Evolutionary conservation across 1,139 yeast species (phyloP).

Genomic region (Debaryomyces coudertii): DNA sequence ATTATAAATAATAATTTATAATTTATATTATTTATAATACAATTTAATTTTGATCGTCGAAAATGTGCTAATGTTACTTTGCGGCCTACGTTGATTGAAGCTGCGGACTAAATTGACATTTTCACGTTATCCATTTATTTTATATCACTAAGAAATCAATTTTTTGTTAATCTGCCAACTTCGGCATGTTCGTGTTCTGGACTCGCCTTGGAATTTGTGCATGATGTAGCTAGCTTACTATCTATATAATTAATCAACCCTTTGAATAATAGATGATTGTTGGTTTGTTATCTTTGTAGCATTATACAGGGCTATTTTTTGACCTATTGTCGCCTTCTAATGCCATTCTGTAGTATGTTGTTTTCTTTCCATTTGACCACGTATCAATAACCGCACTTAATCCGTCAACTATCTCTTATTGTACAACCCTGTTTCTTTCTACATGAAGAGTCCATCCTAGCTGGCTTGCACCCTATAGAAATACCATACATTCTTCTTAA

Average conservation of each 20-base stretch:
- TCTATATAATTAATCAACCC: conserved; percentile 11
- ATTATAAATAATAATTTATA: neutral
- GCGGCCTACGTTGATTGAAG: neutral
- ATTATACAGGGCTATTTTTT: too few relatives aligned
- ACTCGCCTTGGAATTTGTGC: neutral
- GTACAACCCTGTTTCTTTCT: neutral
- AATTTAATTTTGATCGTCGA: neutral
- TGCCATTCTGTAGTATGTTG: neutral
- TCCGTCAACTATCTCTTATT: neutral
- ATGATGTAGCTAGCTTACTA: conserved; percentile 7
- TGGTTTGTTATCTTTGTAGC: neutral
- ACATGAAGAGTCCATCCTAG: neutral
- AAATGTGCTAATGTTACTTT: conserved; percentile 1
- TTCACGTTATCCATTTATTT: conserved; percentile 7
- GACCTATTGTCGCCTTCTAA: neutral
- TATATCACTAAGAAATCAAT: conserved; percentile 9
- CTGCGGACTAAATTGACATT: neutral
- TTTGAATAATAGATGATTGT: conserved; percentile 10
- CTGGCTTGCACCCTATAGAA: too few relatives aligned
- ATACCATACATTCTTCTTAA: too few relatives aligned
- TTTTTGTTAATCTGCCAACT: conserved; percentile 6
- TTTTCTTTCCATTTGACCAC: conserved; percentile 2
- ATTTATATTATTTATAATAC: neutral
- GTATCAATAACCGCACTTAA: conserved; percentile 4
- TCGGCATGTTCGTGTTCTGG: neutral